phyloP scores from a whole-genome alignment of 768 basidiomycete species.

The Podaxis sp. region DNA sequence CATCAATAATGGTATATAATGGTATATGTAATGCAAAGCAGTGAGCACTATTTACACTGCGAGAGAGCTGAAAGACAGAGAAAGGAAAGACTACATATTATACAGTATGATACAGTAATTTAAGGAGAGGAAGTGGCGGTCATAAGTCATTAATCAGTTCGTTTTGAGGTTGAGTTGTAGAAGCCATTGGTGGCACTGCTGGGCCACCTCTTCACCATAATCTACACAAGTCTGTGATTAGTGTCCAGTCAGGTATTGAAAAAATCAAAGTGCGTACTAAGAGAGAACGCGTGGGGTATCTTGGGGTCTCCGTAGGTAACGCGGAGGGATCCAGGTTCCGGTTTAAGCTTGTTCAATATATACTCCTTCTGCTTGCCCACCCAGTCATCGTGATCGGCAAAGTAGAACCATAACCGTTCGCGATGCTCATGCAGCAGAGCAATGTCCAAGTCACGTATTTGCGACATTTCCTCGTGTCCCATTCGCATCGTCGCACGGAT shows the following conservation, averaged over 20 bases:
- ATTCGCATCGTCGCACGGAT: constrained; percentile 57
- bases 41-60: not conserved
- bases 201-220: constrained; percentile 49
- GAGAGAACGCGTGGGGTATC: constrained; percentile 73
- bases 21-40: not conserved
- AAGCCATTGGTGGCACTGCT: constrained; percentile 48
- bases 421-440: constrained; percentile 38
- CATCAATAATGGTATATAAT: not conserved
- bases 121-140: not conserved
- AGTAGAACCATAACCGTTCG: constrained; percentile 48
- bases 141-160: not conserved
- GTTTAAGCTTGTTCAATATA: constrained; percentile 40
- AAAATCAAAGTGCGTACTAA: constrained; percentile 44
- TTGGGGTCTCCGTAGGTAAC: constrained; percentile 44
- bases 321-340: constrained; percentile 27
- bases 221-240: constrained; percentile 31
- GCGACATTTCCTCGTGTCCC: constrained; percentile 68
- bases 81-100: not conserved
- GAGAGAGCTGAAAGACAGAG: not conserved
- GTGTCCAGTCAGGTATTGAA: not conserved
- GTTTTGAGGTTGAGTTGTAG: constrained; percentile 1
- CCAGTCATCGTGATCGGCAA: constrained; percentile 66
- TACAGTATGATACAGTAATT: not conserved
- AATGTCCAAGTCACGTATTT: constrained; percentile 52
- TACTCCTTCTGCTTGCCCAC: constrained; percentile 54